A percentile compares a stretch with the other conserved stretches of the same genome.
Evolutionary conservation across 2,329 filamentous ascomycete species (phyloP).

Genomic region (Xylariaceae sp.): DNA sequence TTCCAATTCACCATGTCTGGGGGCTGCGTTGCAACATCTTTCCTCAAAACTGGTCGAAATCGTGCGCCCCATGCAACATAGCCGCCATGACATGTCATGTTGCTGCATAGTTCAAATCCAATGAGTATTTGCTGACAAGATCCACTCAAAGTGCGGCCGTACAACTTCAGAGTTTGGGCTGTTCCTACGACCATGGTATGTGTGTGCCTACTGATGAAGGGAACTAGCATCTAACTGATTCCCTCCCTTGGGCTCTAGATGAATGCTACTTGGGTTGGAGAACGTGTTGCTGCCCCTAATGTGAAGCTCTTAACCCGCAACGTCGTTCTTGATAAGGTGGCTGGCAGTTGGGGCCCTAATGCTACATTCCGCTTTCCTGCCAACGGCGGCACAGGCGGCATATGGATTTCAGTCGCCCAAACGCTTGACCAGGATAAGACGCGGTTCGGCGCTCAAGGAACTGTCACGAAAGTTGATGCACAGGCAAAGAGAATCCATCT

Average conservation of each 20-base stretch:
- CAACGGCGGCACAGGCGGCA: constrained; percentile 92
- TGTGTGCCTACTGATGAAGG: no score
- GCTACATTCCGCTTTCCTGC: constrained; percentile 98
- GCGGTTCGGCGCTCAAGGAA: constrained; percentile 82
- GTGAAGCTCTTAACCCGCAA: constrained; percentile 93
- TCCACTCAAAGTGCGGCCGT: constrained; percentile 74
- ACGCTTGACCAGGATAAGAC: constrained; percentile 92
- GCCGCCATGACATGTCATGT: no score
- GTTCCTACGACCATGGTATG: constrained; percentile 94
- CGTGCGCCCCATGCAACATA: no score
- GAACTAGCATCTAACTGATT: neutral
- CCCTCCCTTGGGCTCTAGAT: constrained; percentile 74
- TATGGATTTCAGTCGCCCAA: constrained; percentile 96
- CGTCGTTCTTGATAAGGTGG: constrained; percentile 92
- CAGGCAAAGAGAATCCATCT: constrained; percentile 82
- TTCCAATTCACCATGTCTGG: no score
- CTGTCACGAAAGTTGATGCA: constrained; percentile 85
- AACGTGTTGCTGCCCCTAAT: constrained; percentile 96
- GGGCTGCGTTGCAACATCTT: no score
- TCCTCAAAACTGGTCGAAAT: no score
- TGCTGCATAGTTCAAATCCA: neutral
- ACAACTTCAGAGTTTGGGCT: constrained; percentile 99
- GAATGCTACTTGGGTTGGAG: constrained; percentile 98
- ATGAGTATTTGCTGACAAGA: neutral
- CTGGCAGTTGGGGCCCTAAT: constrained; percentile 97